Conservation (phyloP, 257 asterid genomes). For the Solanum chmielewskii region DNA sequence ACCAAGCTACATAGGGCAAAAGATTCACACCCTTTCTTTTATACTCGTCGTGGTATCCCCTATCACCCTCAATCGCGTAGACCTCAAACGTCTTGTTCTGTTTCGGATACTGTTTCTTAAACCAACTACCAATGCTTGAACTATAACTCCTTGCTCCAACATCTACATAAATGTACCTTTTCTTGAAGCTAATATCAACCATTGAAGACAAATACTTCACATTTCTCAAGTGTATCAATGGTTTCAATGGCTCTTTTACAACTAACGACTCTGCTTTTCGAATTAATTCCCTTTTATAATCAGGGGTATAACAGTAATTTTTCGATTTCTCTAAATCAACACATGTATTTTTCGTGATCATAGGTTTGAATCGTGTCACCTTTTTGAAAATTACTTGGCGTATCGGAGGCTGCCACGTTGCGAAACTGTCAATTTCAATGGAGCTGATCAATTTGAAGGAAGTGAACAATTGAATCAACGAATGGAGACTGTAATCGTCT, state of each 20-base stretch:
- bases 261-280: constrained; percentile 27
- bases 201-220: constrained; percentile 33
- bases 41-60: constrained; percentile 30
- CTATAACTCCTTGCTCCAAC: constrained; percentile 56
- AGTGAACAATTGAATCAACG: constrained; percentile 28
- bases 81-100: constrained; percentile 47
- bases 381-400: constrained; percentile 30
- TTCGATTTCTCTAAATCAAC: background rate
- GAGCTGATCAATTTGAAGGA: constrained; percentile 20
- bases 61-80: constrained; percentile 51
- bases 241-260: constrained; percentile 25
- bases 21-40: constrained; percentile 29
- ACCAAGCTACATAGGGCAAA: constrained; percentile 58
- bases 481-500: constrained; percentile 42
- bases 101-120: constrained; percentile 47
- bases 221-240: constrained; percentile 36
- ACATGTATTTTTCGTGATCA: background rate
- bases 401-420: constrained; percentile 11
- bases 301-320: constrained; percentile 14
- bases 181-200: constrained; percentile 54
- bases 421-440: constrained; percentile 22
- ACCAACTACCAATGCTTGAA: constrained; percentile 61
- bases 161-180: constrained; percentile 34
- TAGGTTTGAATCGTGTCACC: background rate
- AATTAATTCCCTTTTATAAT: constrained; percentile 19